Conservation (phyloP, 768 basidiomycete genomes). For the Auricularia auricula-judae region DNA sequence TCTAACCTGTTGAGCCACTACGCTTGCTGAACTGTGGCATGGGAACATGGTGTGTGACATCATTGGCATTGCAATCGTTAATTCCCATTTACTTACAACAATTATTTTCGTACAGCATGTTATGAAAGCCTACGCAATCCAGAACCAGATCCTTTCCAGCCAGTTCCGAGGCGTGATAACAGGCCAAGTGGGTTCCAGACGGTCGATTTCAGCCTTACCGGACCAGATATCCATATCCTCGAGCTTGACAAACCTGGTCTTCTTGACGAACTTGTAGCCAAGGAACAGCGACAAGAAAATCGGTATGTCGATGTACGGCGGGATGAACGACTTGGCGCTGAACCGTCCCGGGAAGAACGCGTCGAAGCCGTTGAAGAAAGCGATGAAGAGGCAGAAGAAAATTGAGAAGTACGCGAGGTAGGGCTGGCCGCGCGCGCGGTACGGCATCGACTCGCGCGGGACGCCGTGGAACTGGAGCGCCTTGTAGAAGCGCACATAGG, state of each 20-base stretch:
- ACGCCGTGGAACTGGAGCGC: conserved; percentile 24
- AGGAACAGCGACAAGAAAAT: conserved; percentile 17
- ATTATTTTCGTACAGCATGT: too few species aligned
- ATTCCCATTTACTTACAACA: too few species aligned
- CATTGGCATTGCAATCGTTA: too few species aligned
- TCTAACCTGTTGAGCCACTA: too few species aligned
- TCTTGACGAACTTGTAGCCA: conserved; percentile 13
- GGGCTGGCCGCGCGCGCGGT: conserved; percentile 18
- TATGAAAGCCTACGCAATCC: neutral
- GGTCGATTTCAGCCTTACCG: neutral
- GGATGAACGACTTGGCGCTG: conserved; percentile 16
- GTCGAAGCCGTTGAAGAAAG: conserved; percentile 6
- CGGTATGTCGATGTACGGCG: conserved; percentile 17
- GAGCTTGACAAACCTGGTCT: conserved; percentile 1
- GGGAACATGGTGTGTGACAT: too few species aligned
- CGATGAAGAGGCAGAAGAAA: conserved; percentile 9
- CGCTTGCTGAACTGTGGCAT: too few species aligned
- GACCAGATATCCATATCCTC: neutral
- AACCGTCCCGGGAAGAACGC: conserved; percentile 17
- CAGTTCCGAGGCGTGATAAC: neutral
- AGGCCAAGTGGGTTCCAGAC: neutral
- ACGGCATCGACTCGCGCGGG: conserved; percentile 20
- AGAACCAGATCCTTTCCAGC: neutral
- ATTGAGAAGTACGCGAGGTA: conserved; percentile 22
- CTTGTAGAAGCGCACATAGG: conserved; percentile 25